Evolutionary conservation across 2,329 filamentous ascomycete species (phyloP), one percentile per base, ranked within the genome.

Genomic region (Pseudocercospora ulei): DNA sequence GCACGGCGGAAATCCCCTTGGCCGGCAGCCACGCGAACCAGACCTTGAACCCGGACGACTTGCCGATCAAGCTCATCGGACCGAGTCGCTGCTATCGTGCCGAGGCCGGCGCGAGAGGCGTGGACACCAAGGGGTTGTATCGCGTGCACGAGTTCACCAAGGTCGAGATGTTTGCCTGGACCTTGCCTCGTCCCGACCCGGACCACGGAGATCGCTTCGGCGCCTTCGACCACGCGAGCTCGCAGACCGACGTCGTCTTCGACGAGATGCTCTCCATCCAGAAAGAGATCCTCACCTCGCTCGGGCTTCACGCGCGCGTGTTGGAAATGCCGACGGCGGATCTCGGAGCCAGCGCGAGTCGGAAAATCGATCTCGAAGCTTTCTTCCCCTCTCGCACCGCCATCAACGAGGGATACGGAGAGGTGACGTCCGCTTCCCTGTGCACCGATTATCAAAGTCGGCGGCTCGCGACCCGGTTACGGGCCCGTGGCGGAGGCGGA

Each of bases 121-220:
- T 81, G 14, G 84, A 90, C 52, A 94, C 87, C 1, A 95, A 94
- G 64, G 90, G 90, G 3, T 67, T 98, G 1, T 98, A 96, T 64
- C 80, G 90, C 17, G 90, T 98, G 3, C 90, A 98, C 63, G 90
- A 98, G 63, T 98, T 98, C 64, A 94, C 86, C 17, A 98, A 98
- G 61, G 88, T 98, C 0, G 90, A 98, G 63, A 78, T 98, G 70
- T 96, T 98, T 59, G 86, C 82, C 0, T 98, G 90, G 90, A 81
- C 84, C 41, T 54, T 2, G 58, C 56, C 19, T 6, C 33, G 31
- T 22, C 57, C 44, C 9, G 41, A 52, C 27, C 14, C 46, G 31
- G 30, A 44, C 13, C 9, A 20, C 9, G 40, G 36, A 13, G 52
- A 53, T 14, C 51, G 54, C 7, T 59, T 59, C 33, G 53, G 47